Evolutionary conservation across 2,329 filamentous ascomycete species (phyloP), one percentile per base, ranked within the genome.

Genomic region (Exophiala spinifera): DNA sequence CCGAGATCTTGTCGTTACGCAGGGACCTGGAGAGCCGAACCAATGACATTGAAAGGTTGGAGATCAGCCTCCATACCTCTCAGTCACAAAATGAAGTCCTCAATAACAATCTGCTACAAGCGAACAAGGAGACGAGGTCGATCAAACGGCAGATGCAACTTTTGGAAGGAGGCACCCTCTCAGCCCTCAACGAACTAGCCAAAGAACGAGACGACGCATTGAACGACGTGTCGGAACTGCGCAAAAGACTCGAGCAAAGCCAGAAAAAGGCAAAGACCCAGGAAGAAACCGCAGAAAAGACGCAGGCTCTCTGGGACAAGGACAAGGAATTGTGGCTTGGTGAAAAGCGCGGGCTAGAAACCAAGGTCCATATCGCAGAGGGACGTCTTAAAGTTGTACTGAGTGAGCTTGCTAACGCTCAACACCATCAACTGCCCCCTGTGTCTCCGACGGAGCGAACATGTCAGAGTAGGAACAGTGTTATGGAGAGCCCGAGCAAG

Each of bases 11-110:
- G 36, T 84, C 85, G 1, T 74, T 99, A 46, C 84, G 91, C 19
- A 81, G 94, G 54, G 94, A 99, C 61, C 83, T 97, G 59, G 94
- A 99, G 67, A 89, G 88, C 39, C 96, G 96, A 72, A 82, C 86
- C 42, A 89, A 84, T 64, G 81, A 90, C 49, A 96, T 99, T 51
- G 91, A 96, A 67, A 84, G 82, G 49, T 77, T 99, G 14, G 94
- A 99, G 72, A 76, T 79, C 1, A 84, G 80, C 21, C 74, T 99
- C 31, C 85, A 95, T 58, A 74, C 81, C 1, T 79, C 84, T 1
- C 85, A 84, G 51, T 80, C 82, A 53, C 91, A 97, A 60, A 86
- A 88, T 60, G 91, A 95, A 56, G 71, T 79, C 0, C 72, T 95
- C 7, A 81, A 84, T 56, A 77, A 79, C 19, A 83, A 79, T 37